A percentile compares a stretch with the other conserved stretches of the same genome.
Conservation (phyloP, 2,329 filamentous ascomycete species). For the Phialemoniopsis sp. region DNA sequence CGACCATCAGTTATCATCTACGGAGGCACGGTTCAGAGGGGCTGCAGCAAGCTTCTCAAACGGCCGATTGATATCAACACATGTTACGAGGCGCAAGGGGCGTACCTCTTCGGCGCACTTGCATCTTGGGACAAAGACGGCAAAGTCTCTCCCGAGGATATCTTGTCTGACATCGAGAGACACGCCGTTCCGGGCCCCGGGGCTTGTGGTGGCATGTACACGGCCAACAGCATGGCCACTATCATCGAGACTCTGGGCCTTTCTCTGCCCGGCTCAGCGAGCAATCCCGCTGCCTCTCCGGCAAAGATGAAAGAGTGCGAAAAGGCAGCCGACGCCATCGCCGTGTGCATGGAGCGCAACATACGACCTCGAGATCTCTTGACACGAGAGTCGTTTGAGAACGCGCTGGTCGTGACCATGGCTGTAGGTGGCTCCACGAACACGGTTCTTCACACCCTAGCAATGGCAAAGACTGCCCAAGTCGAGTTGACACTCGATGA, state of each 20-base stretch:
- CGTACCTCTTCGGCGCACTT: conserved; percentile 88
- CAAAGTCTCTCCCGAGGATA: conserved; percentile 52
- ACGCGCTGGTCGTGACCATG: conserved; percentile 77
- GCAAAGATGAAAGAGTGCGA: conserved; percentile 70
- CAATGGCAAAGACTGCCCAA: conserved; percentile 75
- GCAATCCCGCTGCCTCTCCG: conserved; percentile 68
- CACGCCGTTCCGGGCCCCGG: conserved; percentile 80
- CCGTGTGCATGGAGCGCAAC: conserved; percentile 69
- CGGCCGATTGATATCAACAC: conserved; percentile 86
- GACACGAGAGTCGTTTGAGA: conserved; percentile 74
- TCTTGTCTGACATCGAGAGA: conserved; percentile 89
- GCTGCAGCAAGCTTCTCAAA: conserved; percentile 67
- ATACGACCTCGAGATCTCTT: conserved; percentile 74
- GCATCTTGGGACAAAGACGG: conserved; percentile 24
- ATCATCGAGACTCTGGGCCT: conserved; percentile 69
- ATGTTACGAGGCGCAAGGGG: conserved; percentile 94
- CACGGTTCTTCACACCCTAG: conserved; percentile 76
- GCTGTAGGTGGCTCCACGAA: conserved; percentile 81
- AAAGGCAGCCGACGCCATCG: conserved; percentile 66
- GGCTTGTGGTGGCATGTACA: conserved; percentile 83
- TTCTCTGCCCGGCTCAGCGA: conserved; percentile 74
- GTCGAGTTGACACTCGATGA: conserved; percentile 79
- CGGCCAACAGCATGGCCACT: conserved; percentile 70
- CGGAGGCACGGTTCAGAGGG: conserved; percentile 86
- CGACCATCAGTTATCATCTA: conserved; percentile 95